Conservation (phyloP, 805 yeast genomes). For the Monosporozyma servazzii region DNA sequence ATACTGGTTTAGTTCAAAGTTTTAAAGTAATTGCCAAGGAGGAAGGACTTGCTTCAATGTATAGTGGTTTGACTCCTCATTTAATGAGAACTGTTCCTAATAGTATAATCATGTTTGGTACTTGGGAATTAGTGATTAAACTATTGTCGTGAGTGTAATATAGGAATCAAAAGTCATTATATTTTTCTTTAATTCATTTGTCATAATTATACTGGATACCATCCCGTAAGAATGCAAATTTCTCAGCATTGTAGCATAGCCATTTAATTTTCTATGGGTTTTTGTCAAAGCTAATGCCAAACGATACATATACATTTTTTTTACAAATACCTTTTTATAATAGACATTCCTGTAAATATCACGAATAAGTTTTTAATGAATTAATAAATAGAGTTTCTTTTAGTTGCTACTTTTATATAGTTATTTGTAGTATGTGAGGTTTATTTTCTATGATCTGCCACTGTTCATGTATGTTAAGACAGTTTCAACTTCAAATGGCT, state of each 20-base stretch:
- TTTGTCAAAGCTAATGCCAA: not conserved
- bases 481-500: conserved; percentile 31
- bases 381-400: not conserved
- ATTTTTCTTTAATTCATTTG: not conserved
- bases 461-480: conserved; percentile 38
- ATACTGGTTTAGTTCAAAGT: conserved; percentile 82
- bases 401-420: not conserved
- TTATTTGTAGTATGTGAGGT: not conserved
- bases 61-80: conserved; percentile 97
- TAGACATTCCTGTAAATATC: conserved; percentile 4
- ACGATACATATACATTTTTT: not conserved
- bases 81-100: conserved; percentile 94
- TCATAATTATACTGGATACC: not conserved
- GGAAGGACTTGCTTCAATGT: conserved; percentile 88
- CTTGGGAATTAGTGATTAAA: conserved; percentile 83
- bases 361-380: not conserved
- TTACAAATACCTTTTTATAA: not conserved
- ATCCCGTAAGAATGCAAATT: not conserved
- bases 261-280: not conserved
- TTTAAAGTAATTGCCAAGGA: conserved; percentile 78
- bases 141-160: conserved; percentile 34
- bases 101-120: conserved; percentile 97
- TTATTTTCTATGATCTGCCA: conserved; percentile 25
- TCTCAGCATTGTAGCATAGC: not conserved
- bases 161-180: not conserved